Base-by-base conservation (phyloP, 2,329 filamentous ascomycete genomes). In the Parastagonospora avenae region DNA sequence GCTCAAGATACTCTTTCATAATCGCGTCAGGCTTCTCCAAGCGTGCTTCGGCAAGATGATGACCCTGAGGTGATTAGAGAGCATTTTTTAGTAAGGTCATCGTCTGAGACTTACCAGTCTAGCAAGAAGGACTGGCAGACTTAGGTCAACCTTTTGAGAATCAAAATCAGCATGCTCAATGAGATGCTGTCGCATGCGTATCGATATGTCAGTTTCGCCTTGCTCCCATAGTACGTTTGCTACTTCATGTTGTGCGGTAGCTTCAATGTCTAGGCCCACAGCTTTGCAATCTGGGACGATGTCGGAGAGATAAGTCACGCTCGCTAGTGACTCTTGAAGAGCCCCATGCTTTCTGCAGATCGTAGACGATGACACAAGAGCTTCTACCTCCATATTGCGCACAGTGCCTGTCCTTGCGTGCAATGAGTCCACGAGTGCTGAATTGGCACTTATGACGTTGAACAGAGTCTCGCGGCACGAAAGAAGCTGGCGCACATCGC, bases 171-270 rank as follows among this genome's bases (percentile, higher is more conserved):
- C 60, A 43, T 68, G 55, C 29, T 66, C 62, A 28, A 69, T 68
- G 9, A 97, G 81, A 37, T 85, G 82, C 64, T 93, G 89, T 15
- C 97, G 83, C 82, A 97, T 92, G 32, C 87, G 84, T 52, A 99
- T 96, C 0, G 94, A 96, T 0, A 90, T 85, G 15, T 88, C 85
- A 78, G 91, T 90, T 72, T 99, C 93, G 10, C 92, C 92, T 68
- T 96, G 89, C 55, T 95, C 91, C 93, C 94, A 99, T 1, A 99
- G 78, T 6, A 95, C 91, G 64, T 89, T 91, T 9, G 95, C 92
- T 7, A 90, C 85, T 71, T 97, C 94, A 46, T 93, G 84, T 57
- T 87, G 86, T 33, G 92, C 85, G 10, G 87, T 87, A 10, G 87
- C 89, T 66, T 92, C 88, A 38, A 97, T 85, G 50, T 86, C 83